Conservation (phyloP, 108 stramenopile species). For the Skeletonema grethae region DNA sequence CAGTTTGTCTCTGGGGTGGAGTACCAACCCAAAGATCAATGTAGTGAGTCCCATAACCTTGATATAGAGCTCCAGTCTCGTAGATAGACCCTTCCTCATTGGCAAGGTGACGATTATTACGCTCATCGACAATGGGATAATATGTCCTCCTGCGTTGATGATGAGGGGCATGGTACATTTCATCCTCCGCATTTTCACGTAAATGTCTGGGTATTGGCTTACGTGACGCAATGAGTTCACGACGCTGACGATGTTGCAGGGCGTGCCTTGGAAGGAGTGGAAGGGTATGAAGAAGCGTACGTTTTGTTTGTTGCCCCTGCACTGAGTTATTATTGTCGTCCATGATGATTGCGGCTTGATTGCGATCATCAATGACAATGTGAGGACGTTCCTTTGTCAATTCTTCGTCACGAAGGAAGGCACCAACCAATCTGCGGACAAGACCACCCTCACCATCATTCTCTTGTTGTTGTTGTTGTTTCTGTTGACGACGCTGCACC, state of each 20-base stretch:
- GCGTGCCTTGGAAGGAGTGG: constrained; percentile 40
- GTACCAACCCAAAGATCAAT: constrained; percentile 93
- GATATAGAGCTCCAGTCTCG: constrained; percentile 56
- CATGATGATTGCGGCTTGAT: not conserved
- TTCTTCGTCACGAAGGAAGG: not conserved
- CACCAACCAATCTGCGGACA: not conserved
- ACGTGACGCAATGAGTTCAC: constrained; percentile 18
- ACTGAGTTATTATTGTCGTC: not conserved
- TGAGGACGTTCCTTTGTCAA: not conserved
- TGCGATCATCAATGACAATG: not conserved
- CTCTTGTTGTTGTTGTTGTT: not conserved
- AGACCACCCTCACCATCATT: not conserved
- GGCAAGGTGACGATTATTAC: not conserved
- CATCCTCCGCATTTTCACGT: constrained; percentile 16
- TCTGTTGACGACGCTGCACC: not conserved
- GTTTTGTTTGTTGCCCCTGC: not conserved
- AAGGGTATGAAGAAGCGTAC: constrained; percentile 17
- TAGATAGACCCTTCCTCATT: constrained; percentile 7
- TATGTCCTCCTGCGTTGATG: constrained; percentile 35
- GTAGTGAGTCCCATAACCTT: constrained; percentile 94
- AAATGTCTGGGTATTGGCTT: constrained; percentile 34
- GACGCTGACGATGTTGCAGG: constrained; percentile 36
- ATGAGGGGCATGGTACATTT: constrained; percentile 23
- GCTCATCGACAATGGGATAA: constrained; percentile 19
- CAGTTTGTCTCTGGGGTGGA: constrained; percentile 95